phyloP scores from a whole-genome alignment of 331 rosid species.

The Rosa hybrid region DNA sequence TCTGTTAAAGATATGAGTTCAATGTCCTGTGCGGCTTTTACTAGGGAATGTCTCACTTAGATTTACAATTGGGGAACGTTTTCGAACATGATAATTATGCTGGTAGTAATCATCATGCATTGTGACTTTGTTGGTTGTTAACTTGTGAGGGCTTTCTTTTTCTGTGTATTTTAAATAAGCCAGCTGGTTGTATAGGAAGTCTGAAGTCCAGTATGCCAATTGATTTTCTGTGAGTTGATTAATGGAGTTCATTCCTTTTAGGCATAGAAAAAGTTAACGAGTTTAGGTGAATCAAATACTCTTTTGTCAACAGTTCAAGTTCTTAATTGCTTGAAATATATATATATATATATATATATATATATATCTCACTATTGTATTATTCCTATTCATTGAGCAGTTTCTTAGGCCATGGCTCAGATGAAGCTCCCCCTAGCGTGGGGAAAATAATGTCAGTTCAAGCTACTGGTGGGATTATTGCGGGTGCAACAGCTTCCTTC shows the following conservation, averaged over 20 bases:
- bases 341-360: no score
- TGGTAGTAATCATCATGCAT: neutral
- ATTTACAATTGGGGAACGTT: neutral
- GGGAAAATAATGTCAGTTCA: constrained; percentile 66
- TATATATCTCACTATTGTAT: constrained; percentile 1
- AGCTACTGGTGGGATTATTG: constrained; percentile 81
- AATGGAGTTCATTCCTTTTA: neutral
- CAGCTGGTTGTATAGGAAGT: constrained; percentile 8
- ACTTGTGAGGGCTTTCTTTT: neutral
- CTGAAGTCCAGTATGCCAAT: neutral
- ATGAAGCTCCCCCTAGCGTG: constrained; percentile 46
- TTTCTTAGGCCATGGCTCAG: constrained; percentile 37
- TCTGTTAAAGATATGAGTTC: neutral
- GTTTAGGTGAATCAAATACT: constrained; percentile 2
- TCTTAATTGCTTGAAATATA: neutral
- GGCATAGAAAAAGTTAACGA: neutral
- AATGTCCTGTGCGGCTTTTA: neutral
- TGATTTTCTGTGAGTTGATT: constrained; percentile 15
- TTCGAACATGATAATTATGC: neutral
- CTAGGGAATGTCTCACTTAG: neutral
- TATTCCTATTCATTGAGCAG: constrained; percentile 38
- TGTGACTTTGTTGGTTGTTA: neutral
- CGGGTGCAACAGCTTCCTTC: constrained; percentile 90
- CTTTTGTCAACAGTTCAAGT: constrained; percentile 2
- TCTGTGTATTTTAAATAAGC: neutral